phyloP scores from a whole-genome alignment of 2,329 filamentous ascomycete species.

The Fusarium chaquense region DNA sequence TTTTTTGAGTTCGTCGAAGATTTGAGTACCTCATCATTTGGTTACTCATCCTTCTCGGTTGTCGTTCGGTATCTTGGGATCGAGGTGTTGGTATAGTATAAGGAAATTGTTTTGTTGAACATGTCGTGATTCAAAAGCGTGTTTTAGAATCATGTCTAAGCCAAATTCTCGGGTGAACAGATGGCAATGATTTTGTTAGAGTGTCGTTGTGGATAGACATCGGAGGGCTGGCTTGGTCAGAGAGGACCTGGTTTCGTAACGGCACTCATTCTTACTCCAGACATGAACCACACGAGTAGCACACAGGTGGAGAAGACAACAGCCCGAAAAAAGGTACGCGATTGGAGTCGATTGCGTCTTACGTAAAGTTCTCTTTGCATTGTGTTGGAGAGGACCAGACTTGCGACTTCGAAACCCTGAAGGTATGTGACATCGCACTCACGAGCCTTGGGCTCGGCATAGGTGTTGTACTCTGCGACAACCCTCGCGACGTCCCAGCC shows the following conservation, averaged over 20 bases:
- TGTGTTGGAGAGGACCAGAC: constrained; percentile 47
- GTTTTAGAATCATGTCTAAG: constrained; percentile 3
- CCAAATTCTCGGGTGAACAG: background rate
- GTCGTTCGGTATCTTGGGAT: background rate
- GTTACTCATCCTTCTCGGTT: constrained; percentile 1
- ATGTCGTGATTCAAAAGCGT: background rate
- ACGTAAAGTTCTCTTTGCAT: constrained; percentile 12
- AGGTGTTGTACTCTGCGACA: constrained; percentile 79
- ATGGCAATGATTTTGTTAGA: constrained; percentile 5
- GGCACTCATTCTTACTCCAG: constrained; percentile 50
- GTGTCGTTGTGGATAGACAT: background rate
- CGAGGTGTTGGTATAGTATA: constrained; percentile 17
- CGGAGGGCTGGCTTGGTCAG: constrained; percentile 3
- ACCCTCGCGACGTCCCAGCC: constrained; percentile 73
- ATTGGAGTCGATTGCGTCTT: constrained; percentile 44
- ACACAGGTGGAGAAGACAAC: constrained; percentile 59
- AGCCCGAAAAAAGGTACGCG: constrained; percentile 57
- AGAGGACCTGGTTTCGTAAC: constrained; percentile 29
- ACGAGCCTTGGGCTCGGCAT: constrained; percentile 70
- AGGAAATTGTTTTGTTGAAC: constrained; percentile 14
- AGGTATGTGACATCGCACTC: constrained; percentile 72
- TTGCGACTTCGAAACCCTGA: constrained; percentile 59
- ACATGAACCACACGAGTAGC: constrained; percentile 58
- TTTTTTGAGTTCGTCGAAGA: background rate
- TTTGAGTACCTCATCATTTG: background rate